A percentile compares a stretch with the other conserved stretches of the same genome.
These are phyloP conservation scores for Coffea eugenioides DNA, from an alignment of 257 asterid genomes.

Conservation along the genomic window DNA sequence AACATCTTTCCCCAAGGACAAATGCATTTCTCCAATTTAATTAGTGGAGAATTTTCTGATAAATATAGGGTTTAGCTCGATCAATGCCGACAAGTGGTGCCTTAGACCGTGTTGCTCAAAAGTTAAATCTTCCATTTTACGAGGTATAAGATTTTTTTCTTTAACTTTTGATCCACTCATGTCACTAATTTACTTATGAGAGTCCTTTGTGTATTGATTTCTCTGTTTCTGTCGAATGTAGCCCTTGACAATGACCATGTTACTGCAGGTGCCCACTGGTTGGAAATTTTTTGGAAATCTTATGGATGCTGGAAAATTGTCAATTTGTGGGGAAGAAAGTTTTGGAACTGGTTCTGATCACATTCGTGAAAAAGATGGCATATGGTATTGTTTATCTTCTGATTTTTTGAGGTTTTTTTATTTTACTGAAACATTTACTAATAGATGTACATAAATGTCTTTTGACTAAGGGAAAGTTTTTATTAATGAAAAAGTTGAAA, in stretches of 20 bases:
- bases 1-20: not conserved
- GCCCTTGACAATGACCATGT: slow-evolving; percentile 15
- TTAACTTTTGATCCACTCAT: not conserved
- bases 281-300: slow-evolving; percentile 98
- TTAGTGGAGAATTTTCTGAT: not conserved
- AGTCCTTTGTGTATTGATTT: not conserved
- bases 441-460: not conserved
- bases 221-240: not conserved
- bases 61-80: slow-evolving; percentile 88
- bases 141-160: slow-evolving; percentile 45
- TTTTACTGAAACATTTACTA: not conserved
- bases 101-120: slow-evolving; percentile 86
- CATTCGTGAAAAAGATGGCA: slow-evolving; percentile 97
- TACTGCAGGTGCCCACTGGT: slow-evolving; percentile 90
- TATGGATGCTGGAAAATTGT: slow-evolving; percentile 92
- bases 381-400: slow-evolving; percentile 52
- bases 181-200: not conserved
- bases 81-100: slow-evolving; percentile 99
- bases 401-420: not conserved
- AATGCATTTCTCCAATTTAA: not conserved
- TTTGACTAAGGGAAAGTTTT: not conserved
- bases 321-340: slow-evolving; percentile 99
- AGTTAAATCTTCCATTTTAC: slow-evolving; percentile 72
- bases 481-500: not conserved
- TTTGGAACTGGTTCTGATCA: slow-evolving; percentile 98